Base-by-base conservation (phyloP, 2,329 filamentous ascomycete species). In the Ophiocordyceps unilateralis region DNA sequence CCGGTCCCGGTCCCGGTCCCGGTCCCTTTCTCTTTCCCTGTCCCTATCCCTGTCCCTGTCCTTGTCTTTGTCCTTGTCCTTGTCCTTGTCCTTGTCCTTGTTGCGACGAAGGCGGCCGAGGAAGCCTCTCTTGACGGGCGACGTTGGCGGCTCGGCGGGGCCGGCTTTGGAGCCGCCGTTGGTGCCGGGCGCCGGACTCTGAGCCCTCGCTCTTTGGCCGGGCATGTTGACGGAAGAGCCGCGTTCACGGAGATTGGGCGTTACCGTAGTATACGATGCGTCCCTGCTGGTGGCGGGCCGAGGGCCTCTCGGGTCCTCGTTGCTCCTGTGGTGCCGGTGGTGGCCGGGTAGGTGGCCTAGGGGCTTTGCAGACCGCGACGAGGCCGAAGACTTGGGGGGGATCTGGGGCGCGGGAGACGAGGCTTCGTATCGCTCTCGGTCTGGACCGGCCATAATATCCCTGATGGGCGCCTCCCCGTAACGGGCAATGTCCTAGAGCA, bases 161-260 rank as follows among this genome's bases (percentile, higher is more conserved):
- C 64, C 53, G 61, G 69, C 55, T 53, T 66, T 68, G 57, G 69
- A 56, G 61, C 73, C 70, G 54, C 81, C 85, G 51, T 73, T 74
- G 37, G 74, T 68, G 58, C 84, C 91, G 8, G 87, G 83, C 1
- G 85, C 84, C 22, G 88, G 86, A 59, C 88, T 93, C 47, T 83
- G 75, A 12, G 84, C 78, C 49, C 87, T 79, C 20, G 70, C 69
- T 47, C 62, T 62, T 40, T 65, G 58, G 50, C 56, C 50, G 65
- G 72, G 57, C 68, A 69, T 64, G 37, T 58, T 55, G 24, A 55
- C 54, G 24, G 67, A 67, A 41, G 60, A 63, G 28, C 61, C 67
- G 44, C 69, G 69, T 46, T 79, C 78, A 56, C 72, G 76, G 55
- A 63, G 54, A 45, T 52, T 51, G 46, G 51, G 58, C 22, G 67